These are phyloP conservation scores for Pisolithus albus DNA, from an alignment of 768 basidiomycete species.

Conservation along the genomic window DNA sequence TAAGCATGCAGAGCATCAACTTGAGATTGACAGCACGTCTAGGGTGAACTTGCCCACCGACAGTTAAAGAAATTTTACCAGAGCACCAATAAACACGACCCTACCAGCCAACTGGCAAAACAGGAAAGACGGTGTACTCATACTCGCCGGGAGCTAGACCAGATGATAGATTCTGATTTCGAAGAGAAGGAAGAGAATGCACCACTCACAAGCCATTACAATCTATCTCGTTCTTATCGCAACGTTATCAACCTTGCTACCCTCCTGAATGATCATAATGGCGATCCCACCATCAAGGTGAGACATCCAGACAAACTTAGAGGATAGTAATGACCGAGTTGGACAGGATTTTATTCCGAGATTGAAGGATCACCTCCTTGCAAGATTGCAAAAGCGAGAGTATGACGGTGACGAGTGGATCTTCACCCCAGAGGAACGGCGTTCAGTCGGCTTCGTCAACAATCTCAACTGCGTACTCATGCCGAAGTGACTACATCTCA, in stretches of 20 bases:
- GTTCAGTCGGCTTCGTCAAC: conserved; percentile 3
- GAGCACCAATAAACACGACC: conserved; percentile 3
- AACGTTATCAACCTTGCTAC: no score
- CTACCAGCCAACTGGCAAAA: conserved; percentile 4
- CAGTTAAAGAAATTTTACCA: conserved; percentile 19
- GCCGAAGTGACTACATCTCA: conserved; percentile 4
- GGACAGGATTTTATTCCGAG: conserved; percentile 15
- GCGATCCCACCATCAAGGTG: conserved; percentile 16
- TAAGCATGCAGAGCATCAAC: not conserved
- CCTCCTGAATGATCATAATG: not conserved
- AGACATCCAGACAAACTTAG: not conserved
- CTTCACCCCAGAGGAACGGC: not conserved
- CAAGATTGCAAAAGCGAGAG: not conserved
- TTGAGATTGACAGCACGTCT: not conserved
- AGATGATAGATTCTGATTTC: not conserved
- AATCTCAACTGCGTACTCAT: conserved; percentile 3
- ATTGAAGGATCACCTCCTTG: conserved; percentile 17
- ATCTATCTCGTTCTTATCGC: no score
- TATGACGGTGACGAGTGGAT: not conserved
- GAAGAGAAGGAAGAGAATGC: not conserved
- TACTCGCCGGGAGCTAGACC: not conserved
- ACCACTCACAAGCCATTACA: not conserved
- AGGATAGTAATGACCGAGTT: conserved; percentile 4
- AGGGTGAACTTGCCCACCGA: conserved; percentile 29
- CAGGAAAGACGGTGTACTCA: conserved; percentile 3